A percentile compares a stretch with the other conserved stretches of the same genome.
phyloP scores from a whole-genome alignment of 139 green algal species.

The Eudorina sp. region DNA sequence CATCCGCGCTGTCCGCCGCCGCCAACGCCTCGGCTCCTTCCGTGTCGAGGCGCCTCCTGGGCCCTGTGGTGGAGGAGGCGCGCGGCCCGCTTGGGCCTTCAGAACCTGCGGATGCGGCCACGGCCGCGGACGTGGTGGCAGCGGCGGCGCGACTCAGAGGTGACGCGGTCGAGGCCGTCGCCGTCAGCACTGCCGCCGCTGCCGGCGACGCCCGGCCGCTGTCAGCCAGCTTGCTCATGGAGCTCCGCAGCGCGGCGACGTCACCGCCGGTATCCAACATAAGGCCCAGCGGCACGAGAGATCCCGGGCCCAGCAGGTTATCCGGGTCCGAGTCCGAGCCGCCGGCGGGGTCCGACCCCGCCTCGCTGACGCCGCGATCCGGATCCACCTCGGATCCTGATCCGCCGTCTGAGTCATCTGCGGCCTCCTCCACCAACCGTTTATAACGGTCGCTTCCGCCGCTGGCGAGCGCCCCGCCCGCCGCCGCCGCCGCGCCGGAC shows the following conservation, averaged over 20 bases:
- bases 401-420: not conserved
- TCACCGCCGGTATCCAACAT: not conserved
- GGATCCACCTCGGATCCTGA: not conserved
- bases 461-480: not conserved
- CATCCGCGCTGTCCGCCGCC: not conserved
- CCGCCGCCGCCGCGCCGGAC: not conserved
- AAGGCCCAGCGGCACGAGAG: not conserved
- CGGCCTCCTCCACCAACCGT: not conserved
- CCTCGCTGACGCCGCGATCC: not conserved
- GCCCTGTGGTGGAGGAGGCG: too few relatives aligned
- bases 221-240: not conserved
- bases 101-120: too few relatives aligned
- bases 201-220: not conserved
- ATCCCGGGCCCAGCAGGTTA: constrained; percentile 15
- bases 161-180: not conserved
- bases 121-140: not conserved
- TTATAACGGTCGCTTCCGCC: not conserved
- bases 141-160: too few relatives aligned
- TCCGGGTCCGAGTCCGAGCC: not conserved
- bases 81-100: too few relatives aligned
- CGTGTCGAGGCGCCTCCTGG: too few relatives aligned
- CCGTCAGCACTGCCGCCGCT: not conserved
- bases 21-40: not conserved
- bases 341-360: not conserved
- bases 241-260: not conserved